Base-by-base conservation (phyloP, 495 filamentous ascomycete genomes). In the Xylaria sp. region DNA sequence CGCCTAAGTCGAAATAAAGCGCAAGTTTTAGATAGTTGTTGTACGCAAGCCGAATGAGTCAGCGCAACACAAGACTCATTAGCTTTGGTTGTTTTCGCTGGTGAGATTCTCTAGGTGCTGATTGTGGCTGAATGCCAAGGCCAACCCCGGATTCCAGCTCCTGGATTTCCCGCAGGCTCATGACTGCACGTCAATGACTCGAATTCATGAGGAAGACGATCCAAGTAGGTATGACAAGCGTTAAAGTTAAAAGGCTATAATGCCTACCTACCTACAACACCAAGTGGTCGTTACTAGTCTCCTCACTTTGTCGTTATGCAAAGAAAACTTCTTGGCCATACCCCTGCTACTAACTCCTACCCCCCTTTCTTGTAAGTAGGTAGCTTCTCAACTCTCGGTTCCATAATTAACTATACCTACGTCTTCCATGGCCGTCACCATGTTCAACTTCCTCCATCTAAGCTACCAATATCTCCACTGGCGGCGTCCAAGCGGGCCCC, bases 391-490 rank as follows among this genome's bases (percentile, higher is more conserved):
- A 17, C 17, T 26, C 31, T 26, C 9, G 7, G 26, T 4, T 41
- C 19, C 2, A 53, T 12, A 50, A n/a, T n/a, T 11, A n/a, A 65
- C 33, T 21, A 41, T 31, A 44, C 59, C 7, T 4, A 31, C n/a
- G 29, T 9, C 1, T 19, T 67, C 33, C 21, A 19, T 14, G 15
- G 33, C 26, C 26, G 1, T 52, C 68, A 37, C 19, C 9, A 75
- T 73, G 71, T 29, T 61, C 50, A 31, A 41, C 37, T 68, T 59
- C 41, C 46, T 73, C 11, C 68, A 69, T 61, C 75, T 80, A 43
- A 77, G 72, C 50, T 82, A 76, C 71, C 67, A 72, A 70, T 72
- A 66, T 52, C 75, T 82, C 24, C 72, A 59, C 52, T 81, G 71
- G 68, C 72, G 72, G 3, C 64, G 50, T 8, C 79, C 77, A 29